Percentiles rank a stretch among this genome's conserved stretches.
Evolutionary conservation across 352 stramenopile species (phyloP).

Genomic region (Phytopythium litorale): DNA sequence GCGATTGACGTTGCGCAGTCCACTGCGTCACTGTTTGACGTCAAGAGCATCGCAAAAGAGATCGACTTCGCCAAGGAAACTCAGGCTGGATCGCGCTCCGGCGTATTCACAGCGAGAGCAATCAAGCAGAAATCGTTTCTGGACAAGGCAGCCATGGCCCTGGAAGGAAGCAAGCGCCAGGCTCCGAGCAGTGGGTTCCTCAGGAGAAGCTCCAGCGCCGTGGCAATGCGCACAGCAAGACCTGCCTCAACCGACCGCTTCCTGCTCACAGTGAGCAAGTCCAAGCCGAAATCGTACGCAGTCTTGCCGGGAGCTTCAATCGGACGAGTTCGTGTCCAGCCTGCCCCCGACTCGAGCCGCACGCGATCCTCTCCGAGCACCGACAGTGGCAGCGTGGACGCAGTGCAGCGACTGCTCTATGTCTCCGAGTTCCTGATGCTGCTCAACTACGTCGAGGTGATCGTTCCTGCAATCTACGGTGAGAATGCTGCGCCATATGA

Average conservation of each 20-base stretch:
- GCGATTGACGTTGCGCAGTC: constrained; percentile 17
- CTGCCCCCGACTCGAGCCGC: not conserved
- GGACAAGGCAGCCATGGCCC: not conserved
- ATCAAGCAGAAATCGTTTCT: not conserved
- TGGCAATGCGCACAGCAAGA: not conserved
- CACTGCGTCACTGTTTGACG: constrained; percentile 14
- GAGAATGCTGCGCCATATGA: not conserved
- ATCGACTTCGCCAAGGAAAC: not conserved
- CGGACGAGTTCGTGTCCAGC: not conserved
- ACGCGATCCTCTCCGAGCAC: not conserved
- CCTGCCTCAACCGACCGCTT: not conserved
- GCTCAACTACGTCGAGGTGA: constrained; percentile 37
- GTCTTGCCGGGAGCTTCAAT: not conserved
- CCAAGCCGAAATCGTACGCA: not conserved
- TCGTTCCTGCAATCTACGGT: constrained; percentile 39
- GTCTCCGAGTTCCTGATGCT: constrained; percentile 43
- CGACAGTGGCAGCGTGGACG: not conserved
- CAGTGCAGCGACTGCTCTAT: constrained; percentile 25
- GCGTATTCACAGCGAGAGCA: not conserved
- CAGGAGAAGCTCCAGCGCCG: not conserved
- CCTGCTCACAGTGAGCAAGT: not conserved
- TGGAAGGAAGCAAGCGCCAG: not conserved
- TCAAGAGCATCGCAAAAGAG: not conserved
- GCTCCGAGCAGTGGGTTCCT: not conserved
- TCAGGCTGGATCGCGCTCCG: not conserved